phyloP scores from a whole-genome alignment of 495 filamentous ascomycete genomes.

The Lepraria neglecta region DNA sequence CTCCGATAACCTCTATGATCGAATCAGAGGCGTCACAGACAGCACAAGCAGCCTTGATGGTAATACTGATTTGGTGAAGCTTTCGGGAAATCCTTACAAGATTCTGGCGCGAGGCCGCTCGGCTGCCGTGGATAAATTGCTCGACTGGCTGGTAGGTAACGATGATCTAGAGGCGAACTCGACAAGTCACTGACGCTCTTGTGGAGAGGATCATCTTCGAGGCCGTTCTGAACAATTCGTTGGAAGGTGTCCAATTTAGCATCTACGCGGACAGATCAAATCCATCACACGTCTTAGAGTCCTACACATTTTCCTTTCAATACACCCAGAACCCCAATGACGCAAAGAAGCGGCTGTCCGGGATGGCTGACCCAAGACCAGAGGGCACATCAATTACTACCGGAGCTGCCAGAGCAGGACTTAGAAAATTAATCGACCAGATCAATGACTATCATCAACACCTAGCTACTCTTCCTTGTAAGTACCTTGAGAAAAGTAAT shows the following conservation, averaged over 20 bases:
- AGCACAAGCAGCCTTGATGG: neutral
- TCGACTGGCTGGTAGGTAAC: slow-evolving; percentile 39
- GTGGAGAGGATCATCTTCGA: slow-evolving; percentile 44
- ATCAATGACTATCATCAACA: slow-evolving; percentile 34
- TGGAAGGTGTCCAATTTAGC: slow-evolving; percentile 43
- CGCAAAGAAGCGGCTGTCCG: slow-evolving; percentile 29
- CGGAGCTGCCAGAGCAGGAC: slow-evolving; percentile 32
- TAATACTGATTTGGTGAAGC: neutral
- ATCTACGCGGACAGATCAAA: slow-evolving; percentile 37
- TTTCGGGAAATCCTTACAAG: slow-evolving; percentile 30
- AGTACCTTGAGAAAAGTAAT: neutral
- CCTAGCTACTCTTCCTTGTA: slow-evolving; percentile 44
- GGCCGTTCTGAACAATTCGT: slow-evolving; percentile 35
- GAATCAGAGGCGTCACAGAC: neutral
- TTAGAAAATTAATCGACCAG: slow-evolving; percentile 38
- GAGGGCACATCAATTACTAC: slow-evolving; percentile 34
- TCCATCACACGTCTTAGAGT: slow-evolving; percentile 40
- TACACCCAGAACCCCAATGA: slow-evolving; percentile 31
- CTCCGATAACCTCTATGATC: neutral
- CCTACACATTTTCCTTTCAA: slow-evolving; percentile 48
- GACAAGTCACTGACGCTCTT: slow-evolving; percentile 18
- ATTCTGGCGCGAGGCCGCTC: slow-evolving; percentile 34
- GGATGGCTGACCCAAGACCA: slow-evolving; percentile 35
- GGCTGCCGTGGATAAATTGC: slow-evolving; percentile 38
- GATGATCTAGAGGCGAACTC: neutral